Conservation (phyloP, 352 stramenopile species). For the Pythium phragmiticola region DNA sequence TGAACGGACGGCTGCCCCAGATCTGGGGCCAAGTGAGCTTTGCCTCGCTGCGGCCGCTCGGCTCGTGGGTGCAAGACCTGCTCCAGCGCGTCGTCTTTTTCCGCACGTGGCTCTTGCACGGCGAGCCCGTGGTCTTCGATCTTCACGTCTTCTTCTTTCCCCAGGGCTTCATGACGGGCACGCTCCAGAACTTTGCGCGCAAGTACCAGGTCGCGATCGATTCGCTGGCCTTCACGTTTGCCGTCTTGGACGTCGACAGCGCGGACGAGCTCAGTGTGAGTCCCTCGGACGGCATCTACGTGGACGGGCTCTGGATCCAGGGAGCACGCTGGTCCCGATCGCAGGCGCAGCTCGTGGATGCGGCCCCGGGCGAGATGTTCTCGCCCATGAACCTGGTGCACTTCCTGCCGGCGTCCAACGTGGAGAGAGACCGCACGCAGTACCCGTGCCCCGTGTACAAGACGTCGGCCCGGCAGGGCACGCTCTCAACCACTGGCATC, state of each 20-base stretch:
- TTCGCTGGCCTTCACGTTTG: slow-evolving; percentile 91
- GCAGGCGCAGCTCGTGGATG: slow-evolving; percentile 69
- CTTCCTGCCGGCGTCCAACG: slow-evolving; percentile 85
- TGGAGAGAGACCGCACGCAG: slow-evolving; percentile 54
- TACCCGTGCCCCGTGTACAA: slow-evolving; percentile 95
- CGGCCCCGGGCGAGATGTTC: slow-evolving; percentile 92
- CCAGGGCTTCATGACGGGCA: slow-evolving; percentile 95
- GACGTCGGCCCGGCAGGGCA: slow-evolving; percentile 91
- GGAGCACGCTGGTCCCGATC: slow-evolving; percentile 88
- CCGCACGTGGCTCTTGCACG: slow-evolving; percentile 85
- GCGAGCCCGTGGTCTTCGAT: slow-evolving; percentile 89
- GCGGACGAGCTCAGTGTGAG: slow-evolving; percentile 52
- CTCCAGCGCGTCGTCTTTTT: slow-evolving; percentile 91
- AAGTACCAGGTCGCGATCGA: slow-evolving; percentile 96
- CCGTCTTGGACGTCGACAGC: slow-evolving; percentile 66
- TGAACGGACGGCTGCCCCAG: slow-evolving; percentile 89
- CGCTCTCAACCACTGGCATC: slow-evolving; percentile 95
- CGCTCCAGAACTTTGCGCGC: slow-evolving; percentile 92
- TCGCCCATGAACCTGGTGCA: slow-evolving; percentile 88
- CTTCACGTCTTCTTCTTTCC: slow-evolving; percentile 96
- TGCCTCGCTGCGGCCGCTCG: slow-evolving; percentile 91
- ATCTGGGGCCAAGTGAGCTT: slow-evolving; percentile 91
- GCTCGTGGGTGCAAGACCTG: slow-evolving; percentile 92
- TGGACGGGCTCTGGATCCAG: slow-evolving; percentile 88
- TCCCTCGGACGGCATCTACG: slow-evolving; percentile 91